Conservation (phyloP, 176 grass and related monocot species). For the Saccharum spontaneum region DNA sequence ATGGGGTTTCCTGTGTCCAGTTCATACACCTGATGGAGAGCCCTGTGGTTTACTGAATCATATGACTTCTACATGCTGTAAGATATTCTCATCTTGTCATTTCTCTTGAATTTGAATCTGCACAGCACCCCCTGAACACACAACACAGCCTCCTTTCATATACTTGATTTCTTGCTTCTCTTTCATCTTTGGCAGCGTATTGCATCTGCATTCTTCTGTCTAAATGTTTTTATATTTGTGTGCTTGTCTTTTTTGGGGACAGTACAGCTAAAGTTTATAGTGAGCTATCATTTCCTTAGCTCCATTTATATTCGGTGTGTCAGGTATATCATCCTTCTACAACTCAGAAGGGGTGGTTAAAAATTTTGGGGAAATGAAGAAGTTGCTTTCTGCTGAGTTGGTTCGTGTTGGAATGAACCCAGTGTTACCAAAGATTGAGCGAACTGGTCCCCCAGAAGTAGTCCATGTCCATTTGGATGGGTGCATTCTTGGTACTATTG, state of each 20-base stretch:
- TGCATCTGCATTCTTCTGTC: neutral
- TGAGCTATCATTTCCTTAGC: slow-evolving; percentile 2
- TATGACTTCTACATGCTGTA: slow-evolving; percentile 84
- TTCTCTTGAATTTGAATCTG: slow-evolving; percentile 17
- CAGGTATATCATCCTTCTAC: slow-evolving; percentile 88
- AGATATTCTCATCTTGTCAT: slow-evolving; percentile 43
- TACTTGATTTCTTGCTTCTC: slow-evolving; percentile 12
- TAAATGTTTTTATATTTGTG: neutral
- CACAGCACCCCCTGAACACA: neutral
- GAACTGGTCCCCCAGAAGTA: slow-evolving; percentile 76
- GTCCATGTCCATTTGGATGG: slow-evolving; percentile 89
- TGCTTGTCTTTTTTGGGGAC: slow-evolving; percentile 2
- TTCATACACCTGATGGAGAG: slow-evolving; percentile 91
- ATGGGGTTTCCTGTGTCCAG: slow-evolving; percentile 95
- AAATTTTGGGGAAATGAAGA: slow-evolving; percentile 66
- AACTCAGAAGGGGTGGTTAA: slow-evolving; percentile 70
- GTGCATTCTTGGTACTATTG: slow-evolving; percentile 82
- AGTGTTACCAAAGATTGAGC: slow-evolving; percentile 69
- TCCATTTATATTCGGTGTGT: slow-evolving; percentile 11
- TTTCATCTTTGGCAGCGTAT: neutral
- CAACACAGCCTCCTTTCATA: neutral
- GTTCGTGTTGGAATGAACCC: slow-evolving; percentile 77
- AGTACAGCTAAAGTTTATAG: neutral
- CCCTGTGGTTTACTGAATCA: slow-evolving; percentile 97
- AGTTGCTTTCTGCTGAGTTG: slow-evolving; percentile 60